Conservation (phyloP, 2,329 filamentous ascomycete genomes). For the Aspergillus transmontanensis region DNA sequence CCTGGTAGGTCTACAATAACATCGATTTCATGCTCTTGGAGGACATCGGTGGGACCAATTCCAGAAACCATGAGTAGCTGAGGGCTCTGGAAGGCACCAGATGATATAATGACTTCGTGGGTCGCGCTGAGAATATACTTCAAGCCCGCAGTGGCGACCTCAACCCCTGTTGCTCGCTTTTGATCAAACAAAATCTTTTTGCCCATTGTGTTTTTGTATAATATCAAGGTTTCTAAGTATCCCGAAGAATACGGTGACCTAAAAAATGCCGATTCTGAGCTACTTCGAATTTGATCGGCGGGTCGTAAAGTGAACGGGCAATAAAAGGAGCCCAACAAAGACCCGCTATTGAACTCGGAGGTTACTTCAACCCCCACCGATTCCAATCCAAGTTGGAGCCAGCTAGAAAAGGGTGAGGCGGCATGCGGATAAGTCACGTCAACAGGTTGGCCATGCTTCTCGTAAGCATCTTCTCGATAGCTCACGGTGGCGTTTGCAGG, state of each 20-base stretch:
- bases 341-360: slow-evolving; percentile 48
- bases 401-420: slow-evolving; percentile 42
- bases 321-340: slow-evolving; percentile 44
- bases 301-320: slow-evolving; percentile 53
- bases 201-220: slow-evolving; percentile 50
- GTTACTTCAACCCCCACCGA: slow-evolving; percentile 43
- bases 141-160: slow-evolving; percentile 41
- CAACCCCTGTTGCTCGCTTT: slow-evolving; percentile 49
- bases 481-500: slow-evolving; percentile 24
- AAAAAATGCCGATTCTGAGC: slow-evolving; percentile 47
- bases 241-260: slow-evolving; percentile 19
- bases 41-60: slow-evolving; percentile 42
- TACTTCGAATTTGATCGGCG: slow-evolving; percentile 52
- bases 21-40: slow-evolving; percentile 29
- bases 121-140: slow-evolving; percentile 52
- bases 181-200: slow-evolving; percentile 54
- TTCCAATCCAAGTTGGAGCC: slow-evolving; percentile 40
- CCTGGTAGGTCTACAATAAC: slow-evolving; percentile 32
- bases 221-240: slow-evolving; percentile 34
- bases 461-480: slow-evolving; percentile 34
- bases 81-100: slow-evolving; percentile 57
- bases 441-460: slow-evolving; percentile 37
- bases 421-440: slow-evolving; percentile 48
- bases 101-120: slow-evolving; percentile 53
- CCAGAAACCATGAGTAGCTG: slow-evolving; percentile 58